Conservation (phyloP, 495 filamentous ascomycete species). For the Aspergillus haitiensis region DNA sequence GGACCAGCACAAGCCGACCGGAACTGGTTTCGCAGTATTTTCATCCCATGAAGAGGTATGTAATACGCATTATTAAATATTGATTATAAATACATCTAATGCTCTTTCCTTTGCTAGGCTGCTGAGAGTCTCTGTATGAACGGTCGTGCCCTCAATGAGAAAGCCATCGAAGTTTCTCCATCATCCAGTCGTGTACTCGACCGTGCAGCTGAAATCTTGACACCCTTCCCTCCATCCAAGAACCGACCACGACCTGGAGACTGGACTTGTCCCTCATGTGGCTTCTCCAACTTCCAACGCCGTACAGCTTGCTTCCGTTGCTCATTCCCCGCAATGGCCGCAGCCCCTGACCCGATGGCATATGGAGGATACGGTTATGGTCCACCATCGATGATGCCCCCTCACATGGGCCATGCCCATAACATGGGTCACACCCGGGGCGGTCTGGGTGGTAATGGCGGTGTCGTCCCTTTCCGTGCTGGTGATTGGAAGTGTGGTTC, state of each 20-base stretch:
- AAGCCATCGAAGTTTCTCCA: constrained; percentile 96
- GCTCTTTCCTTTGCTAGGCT: constrained; percentile 54
- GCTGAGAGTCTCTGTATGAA: constrained; percentile 99
- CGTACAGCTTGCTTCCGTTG: constrained; percentile 98
- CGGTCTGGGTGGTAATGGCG: constrained; percentile 69
- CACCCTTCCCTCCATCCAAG: constrained; percentile 96
- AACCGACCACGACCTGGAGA: constrained; percentile 95
- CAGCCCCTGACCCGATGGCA: constrained; percentile 70
- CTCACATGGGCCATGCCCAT: constrained; percentile 78
- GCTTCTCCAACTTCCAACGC: constrained; percentile 87
- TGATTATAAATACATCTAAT: constrained; percentile 21
- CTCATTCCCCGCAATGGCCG: constrained; percentile 89
- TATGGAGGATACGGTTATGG: constrained; percentile 75
- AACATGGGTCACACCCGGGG: constrained; percentile 70
- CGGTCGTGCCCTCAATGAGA: constrained; percentile 94
- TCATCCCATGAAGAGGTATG: constrained; percentile 98
- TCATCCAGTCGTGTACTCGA: constrained; percentile 95
- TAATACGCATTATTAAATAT: constrained; percentile 22
- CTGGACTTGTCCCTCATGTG: constrained; percentile 95
- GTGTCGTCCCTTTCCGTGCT: constrained; percentile 93
- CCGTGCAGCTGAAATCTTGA: constrained; percentile 90
- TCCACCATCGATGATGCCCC: constrained; percentile 76
- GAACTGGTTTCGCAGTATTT: constrained; percentile 95
- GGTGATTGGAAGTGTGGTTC: constrained; percentile 99
- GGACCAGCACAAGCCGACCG: constrained; percentile 97